phyloP scores from a whole-genome alignment of 768 basidiomycete species.

The Boletus speciosus region DNA sequence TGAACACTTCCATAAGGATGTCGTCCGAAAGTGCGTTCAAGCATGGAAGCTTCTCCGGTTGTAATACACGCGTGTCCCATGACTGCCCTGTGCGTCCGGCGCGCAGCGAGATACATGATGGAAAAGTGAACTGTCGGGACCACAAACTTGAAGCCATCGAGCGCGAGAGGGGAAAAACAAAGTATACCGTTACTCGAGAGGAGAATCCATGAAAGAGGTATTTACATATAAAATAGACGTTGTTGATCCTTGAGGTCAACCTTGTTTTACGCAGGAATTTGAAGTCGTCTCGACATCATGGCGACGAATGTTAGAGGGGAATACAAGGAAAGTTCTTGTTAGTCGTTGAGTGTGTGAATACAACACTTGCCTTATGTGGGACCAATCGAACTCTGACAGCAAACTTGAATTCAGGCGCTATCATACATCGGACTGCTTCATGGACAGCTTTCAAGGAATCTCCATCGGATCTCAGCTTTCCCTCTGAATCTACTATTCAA shows the following conservation, averaged over 20 bases:
- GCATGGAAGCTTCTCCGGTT: constrained; percentile 24
- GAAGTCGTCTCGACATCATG: constrained; percentile 19
- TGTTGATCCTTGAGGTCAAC: constrained; percentile 14
- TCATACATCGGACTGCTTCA: not conserved
- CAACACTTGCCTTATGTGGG: constrained; percentile 24
- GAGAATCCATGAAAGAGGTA: not conserved
- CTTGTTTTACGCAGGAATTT: constrained; percentile 21
- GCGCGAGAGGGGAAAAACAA: constrained; percentile 5
- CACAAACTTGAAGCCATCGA: constrained; percentile 25
- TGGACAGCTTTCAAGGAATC: not conserved
- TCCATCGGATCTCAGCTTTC: not conserved
- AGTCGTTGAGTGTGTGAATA: constrained; percentile 12
- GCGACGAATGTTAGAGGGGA: constrained; percentile 15
- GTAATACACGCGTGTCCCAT: constrained; percentile 25
- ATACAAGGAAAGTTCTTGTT: constrained; percentile 21
- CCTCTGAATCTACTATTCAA: constrained; percentile 29
- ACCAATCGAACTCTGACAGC: not conserved
- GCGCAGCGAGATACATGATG: constrained; percentile 14
- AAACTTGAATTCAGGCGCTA: not conserved
- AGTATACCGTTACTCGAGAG: not conserved
- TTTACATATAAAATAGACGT: constrained; percentile 19
- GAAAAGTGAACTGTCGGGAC: constrained; percentile 19
- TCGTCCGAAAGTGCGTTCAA: constrained; percentile 36
- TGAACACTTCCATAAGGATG: constrained; percentile 37
- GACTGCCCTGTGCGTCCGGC: constrained; percentile 15